phyloP scores from a whole-genome alignment of 768 basidiomycete genomes.

The Boletus sp. region DNA sequence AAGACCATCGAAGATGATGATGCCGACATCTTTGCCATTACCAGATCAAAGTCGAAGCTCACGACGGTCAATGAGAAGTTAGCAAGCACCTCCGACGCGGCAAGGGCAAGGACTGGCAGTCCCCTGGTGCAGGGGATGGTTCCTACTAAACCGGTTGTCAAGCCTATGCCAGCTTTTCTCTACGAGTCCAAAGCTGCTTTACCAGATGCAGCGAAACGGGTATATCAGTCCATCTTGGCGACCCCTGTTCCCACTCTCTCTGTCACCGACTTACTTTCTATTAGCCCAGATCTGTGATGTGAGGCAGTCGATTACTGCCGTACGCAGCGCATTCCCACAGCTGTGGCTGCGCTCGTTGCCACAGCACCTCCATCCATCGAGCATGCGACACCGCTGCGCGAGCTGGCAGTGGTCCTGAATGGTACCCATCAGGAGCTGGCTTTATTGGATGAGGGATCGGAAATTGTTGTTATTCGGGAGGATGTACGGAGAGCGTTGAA shows the following conservation, averaged over 20 bases:
- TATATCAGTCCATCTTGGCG: slow-evolving; percentile 7
- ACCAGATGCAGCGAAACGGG: neutral
- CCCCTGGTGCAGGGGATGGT: too few relatives aligned
- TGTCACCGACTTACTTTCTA: slow-evolving; percentile 7
- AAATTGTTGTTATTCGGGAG: slow-evolving; percentile 29
- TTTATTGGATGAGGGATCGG: slow-evolving; percentile 12
- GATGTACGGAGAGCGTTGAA: slow-evolving; percentile 4
- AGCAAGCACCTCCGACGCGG: neutral
- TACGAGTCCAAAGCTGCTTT: too few relatives aligned
- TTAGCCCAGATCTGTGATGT: slow-evolving; percentile 15
- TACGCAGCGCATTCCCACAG: too few relatives aligned
- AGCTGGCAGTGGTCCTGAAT: neutral
- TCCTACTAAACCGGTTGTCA: neutral
- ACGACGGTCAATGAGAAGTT: neutral
- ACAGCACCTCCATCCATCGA: neutral
- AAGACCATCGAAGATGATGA: neutral
- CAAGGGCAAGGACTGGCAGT: too few relatives aligned
- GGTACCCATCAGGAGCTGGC: neutral
- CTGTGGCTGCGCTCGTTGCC: too few relatives aligned
- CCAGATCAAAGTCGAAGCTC: neutral
- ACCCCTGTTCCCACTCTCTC: neutral
- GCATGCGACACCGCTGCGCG: neutral
- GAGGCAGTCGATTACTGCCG: slow-evolving; percentile 9
- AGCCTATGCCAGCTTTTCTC: neutral
- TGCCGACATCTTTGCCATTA: neutral